phyloP scores from a whole-genome alignment of 192 early-diverging fungal species.

The Linnemannia schmuckeri region DNA sequence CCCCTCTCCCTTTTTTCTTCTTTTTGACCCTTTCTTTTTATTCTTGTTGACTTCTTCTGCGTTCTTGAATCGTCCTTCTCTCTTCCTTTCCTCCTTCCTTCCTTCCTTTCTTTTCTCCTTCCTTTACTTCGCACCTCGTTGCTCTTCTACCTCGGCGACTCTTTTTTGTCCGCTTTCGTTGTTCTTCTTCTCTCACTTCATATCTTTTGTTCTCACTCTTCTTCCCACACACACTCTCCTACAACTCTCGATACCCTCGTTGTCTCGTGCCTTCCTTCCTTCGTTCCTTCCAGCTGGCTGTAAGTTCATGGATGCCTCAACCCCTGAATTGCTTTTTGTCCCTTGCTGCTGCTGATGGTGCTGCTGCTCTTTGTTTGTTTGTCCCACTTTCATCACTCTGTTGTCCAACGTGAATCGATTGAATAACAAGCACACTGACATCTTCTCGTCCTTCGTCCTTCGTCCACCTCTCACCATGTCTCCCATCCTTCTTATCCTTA shows the following conservation, averaged over 20 bases:
- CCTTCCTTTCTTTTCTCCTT: too few species aligned
- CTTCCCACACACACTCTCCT: too few species aligned
- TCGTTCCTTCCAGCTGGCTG: neutral
- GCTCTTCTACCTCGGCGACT: too few species aligned
- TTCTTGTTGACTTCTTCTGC: too few species aligned
- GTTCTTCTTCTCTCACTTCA: too few species aligned
- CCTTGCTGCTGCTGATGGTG: neutral
- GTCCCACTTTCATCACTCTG: neutral
- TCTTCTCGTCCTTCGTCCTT: neutral
- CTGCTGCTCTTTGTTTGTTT: neutral
- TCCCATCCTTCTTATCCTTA: neutral
- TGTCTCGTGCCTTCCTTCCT: too few species aligned
- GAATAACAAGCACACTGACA: slow-evolving; percentile 1
- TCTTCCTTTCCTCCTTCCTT: too few species aligned
- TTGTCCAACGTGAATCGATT: neutral
- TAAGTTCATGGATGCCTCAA: neutral
- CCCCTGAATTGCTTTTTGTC: neutral
- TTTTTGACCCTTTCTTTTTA: neutral
- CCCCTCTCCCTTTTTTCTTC: neutral
- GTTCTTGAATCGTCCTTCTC: too few species aligned
- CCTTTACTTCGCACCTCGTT: too few species aligned
- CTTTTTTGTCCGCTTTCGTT: too few species aligned
- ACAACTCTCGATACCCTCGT: too few species aligned
- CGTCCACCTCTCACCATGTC: neutral
- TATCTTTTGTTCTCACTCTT: neutral